A percentile compares a stretch with the other conserved stretches of the same genome.
Evolutionary conservation across 1,139 yeast species (phyloP).

Genomic region (Yamadazyma trypodendri): DNA sequence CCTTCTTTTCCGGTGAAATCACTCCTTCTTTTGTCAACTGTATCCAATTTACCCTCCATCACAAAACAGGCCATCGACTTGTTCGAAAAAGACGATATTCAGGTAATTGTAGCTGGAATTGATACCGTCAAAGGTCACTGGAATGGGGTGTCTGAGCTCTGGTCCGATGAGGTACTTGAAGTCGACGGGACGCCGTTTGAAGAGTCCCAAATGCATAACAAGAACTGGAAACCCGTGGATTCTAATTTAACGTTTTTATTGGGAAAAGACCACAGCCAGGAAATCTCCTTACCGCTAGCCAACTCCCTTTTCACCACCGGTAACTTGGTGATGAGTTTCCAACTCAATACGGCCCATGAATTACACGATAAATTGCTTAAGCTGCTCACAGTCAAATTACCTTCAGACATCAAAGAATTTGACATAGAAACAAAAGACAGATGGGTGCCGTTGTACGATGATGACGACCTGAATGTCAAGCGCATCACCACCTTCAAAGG

Average conservation of each 20-base stretch:
- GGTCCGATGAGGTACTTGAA: conserved; percentile 37
- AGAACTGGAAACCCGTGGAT: conserved; percentile 39
- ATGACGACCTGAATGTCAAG: conserved; percentile 6
- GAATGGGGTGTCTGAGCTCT: conserved; percentile 48
- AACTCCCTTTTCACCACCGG: conserved; percentile 43
- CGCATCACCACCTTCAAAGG: conserved; percentile 48
- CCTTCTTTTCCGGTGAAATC: conserved; percentile 24
- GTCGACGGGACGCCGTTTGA: conserved; percentile 25
- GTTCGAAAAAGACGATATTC: conserved; percentile 27
- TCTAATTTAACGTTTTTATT: conserved; percentile 25
- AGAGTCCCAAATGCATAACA: conserved; percentile 16
- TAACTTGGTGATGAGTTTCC: conserved; percentile 38
- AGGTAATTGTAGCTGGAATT: conserved; percentile 48
- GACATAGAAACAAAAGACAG: conserved; percentile 20
- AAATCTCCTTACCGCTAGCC: conserved; percentile 30
- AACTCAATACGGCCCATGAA: conserved; percentile 23
- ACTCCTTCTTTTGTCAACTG: conserved; percentile 41
- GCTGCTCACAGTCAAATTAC: conserved; percentile 27
- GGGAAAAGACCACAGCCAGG: conserved; percentile 9
- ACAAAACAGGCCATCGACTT: conserved; percentile 33
- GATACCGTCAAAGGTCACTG: conserved; percentile 45
- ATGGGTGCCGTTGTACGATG: conserved; percentile 33
- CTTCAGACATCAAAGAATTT: conserved; percentile 14
- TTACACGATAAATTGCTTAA: conserved; percentile 23
- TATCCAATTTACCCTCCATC: conserved; percentile 35